Evolutionary conservation across 306 rosid species (phyloP).

Genomic region (Quercus variabilis): DNA sequence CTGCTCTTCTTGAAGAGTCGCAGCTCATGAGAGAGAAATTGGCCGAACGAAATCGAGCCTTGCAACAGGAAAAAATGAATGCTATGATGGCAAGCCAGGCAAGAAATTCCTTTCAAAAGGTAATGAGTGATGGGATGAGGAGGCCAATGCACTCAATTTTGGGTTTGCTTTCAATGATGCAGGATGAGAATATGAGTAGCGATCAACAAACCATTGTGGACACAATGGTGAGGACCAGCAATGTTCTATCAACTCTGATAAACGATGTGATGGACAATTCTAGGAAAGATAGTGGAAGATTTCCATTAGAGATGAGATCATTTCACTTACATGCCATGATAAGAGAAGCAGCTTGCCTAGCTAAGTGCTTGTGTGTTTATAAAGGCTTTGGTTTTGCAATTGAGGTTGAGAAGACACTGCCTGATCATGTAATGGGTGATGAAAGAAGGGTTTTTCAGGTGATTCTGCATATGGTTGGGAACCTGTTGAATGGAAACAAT

Average conservation of each 20-base stretch:
- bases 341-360: constrained; percentile 94
- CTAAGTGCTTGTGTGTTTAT: constrained; percentile 81
- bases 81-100: constrained; percentile 99
- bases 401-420: constrained; percentile 82
- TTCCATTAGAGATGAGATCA: constrained; percentile 71
- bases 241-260: constrained; percentile 78
- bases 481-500: constrained; percentile 58
- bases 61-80: constrained; percentile 78
- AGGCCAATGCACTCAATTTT: constrained; percentile 97
- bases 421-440: constrained; percentile 86
- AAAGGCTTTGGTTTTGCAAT: constrained; percentile 62
- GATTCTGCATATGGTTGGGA: constrained; percentile 96
- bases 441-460: constrained; percentile 98
- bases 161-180: constrained; percentile 88
- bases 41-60: constrained; percentile 93
- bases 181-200: constrained; percentile 57
- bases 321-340: constrained; percentile 77
- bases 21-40: constrained; percentile 95
- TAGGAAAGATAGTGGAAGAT: constrained; percentile 70
- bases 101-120: constrained; percentile 82
- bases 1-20: constrained; percentile 97
- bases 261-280: constrained; percentile 90
- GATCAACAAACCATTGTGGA: constrained; percentile 82
- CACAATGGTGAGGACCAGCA: constrained; percentile 87
- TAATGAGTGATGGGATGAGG: constrained; percentile 98